Conservation (phyloP, 192 early-diverging fungal species). For the Gryganskiella cystojenkinii region DNA sequence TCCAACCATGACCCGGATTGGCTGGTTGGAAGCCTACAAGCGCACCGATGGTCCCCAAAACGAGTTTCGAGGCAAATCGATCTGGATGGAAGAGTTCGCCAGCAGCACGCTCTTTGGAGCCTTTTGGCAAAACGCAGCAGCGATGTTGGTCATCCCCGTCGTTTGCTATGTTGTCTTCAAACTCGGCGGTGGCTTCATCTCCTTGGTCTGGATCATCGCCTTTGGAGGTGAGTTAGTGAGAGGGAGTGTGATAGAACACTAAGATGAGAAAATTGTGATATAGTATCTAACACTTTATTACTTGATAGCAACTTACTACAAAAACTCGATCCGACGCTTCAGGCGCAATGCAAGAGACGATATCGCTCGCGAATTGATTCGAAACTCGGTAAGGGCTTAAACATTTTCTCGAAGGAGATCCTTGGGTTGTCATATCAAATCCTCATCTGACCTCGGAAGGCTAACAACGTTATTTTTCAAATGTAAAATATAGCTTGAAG, state of each 20-base stretch:
- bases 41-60: conserved; percentile 39
- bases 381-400: conserved; percentile 43
- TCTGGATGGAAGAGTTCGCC: conserved; percentile 52
- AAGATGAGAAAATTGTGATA: no score
- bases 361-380: conserved; percentile 72
- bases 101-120: conserved; percentile 46
- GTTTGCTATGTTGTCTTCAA: conserved; percentile 36
- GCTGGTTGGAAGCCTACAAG: conserved; percentile 48
- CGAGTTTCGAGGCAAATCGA: conserved; percentile 48
- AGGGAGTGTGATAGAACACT: no score
- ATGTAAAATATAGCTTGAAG: conserved; percentile 46
- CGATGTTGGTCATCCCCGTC: conserved; percentile 34
- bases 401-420: no score
- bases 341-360: conserved; percentile 77
- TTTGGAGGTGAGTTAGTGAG: conserved; percentile 53
- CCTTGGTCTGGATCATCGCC: conserved; percentile 43
- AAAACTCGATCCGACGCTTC: conserved; percentile 77
- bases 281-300: no score
- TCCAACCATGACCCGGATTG: conserved; percentile 27
- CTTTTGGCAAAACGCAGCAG: conserved; percentile 49
- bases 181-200: conserved; percentile 43
- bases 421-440: no score
- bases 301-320: conserved; percentile 74
- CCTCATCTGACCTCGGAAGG: no score
- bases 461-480: neutral